phyloP scores from a whole-genome alignment of 2,329 filamentous ascomycete genomes.

The Amesomyces nigricolor region DNA sequence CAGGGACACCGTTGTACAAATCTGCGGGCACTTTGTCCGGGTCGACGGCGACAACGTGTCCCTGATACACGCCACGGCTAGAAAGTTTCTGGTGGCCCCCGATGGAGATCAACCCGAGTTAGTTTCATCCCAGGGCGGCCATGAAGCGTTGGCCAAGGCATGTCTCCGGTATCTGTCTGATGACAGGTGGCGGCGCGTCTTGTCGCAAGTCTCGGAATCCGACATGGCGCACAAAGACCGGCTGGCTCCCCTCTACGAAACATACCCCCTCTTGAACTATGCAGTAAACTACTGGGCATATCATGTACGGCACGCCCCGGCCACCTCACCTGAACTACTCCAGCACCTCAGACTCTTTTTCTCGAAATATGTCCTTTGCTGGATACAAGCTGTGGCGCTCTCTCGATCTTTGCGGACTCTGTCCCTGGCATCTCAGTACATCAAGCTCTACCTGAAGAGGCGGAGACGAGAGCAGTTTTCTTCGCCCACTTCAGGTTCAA shows the following conservation, averaged over 20 bases:
- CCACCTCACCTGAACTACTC: neutral
- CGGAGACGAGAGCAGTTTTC: no score
- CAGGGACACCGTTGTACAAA: constrained; percentile 1
- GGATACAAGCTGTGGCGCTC: constrained; percentile 8
- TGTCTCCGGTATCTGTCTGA: constrained; percentile 4
- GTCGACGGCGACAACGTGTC: neutral
- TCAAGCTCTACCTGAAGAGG: constrained; percentile 1
- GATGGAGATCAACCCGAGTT: neutral
- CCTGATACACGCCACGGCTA: constrained; percentile 4
- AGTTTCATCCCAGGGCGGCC: neutral
- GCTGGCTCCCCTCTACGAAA: neutral
- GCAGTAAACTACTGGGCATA: constrained; percentile 7
- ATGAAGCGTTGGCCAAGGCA: neutral
- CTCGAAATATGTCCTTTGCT: constrained; percentile 2
- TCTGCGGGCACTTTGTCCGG: constrained; percentile 6
- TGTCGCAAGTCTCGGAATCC: neutral
- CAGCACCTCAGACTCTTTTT: constrained; percentile 4
- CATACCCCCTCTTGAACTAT: constrained; percentile 8
- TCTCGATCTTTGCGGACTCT: neutral
- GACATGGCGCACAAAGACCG: neutral
- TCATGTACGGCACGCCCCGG: neutral
- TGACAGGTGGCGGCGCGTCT: neutral
- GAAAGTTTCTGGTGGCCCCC: neutral
- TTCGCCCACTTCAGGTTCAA: no score
- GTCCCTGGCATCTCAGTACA: neutral